These are phyloP conservation scores for Trichoderma parareesei DNA, from an alignment of 495 filamentous ascomycete species.

Conservation along the genomic window DNA sequence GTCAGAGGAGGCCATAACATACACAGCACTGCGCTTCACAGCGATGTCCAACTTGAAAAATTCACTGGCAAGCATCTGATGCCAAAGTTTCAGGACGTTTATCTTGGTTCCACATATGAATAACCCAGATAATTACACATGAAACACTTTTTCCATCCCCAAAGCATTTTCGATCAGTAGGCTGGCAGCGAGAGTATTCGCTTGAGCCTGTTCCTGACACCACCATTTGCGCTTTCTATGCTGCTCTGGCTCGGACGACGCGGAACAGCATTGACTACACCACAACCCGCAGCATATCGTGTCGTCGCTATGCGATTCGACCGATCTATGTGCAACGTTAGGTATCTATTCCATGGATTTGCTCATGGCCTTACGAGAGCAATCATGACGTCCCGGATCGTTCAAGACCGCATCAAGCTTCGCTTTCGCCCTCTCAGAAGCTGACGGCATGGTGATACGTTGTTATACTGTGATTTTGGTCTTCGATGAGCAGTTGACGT, in stretches of 20 bases:
- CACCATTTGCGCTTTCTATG: background rate
- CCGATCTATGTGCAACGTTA: background rate
- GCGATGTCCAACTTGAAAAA: too few relatives aligned
- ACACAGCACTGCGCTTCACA: too few relatives aligned
- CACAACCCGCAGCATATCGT: slow-evolving; percentile 1
- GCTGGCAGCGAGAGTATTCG: background rate
- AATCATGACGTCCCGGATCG: background rate
- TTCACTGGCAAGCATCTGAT: too few relatives aligned
- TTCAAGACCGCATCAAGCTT: slow-evolving; percentile 4
- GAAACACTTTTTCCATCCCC: background rate
- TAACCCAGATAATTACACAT: too few relatives aligned
- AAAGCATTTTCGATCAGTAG: background rate
- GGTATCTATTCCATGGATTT: background rate
- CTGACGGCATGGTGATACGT: background rate
- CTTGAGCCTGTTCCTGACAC: background rate
- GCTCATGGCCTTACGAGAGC: background rate
- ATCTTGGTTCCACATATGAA: too few relatives aligned
- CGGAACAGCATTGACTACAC: background rate
- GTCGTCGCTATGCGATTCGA: slow-evolving; percentile 3
- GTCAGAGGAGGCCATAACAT: too few relatives aligned
- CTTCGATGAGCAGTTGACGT: background rate
- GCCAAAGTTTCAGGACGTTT: too few relatives aligned
- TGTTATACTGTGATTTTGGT: background rate
- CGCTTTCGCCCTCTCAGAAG: background rate
- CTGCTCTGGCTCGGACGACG: background rate